Evolutionary conservation across 2,329 filamentous ascomycete genomes (phyloP).

Genomic region (Knufia petricola): DNA sequence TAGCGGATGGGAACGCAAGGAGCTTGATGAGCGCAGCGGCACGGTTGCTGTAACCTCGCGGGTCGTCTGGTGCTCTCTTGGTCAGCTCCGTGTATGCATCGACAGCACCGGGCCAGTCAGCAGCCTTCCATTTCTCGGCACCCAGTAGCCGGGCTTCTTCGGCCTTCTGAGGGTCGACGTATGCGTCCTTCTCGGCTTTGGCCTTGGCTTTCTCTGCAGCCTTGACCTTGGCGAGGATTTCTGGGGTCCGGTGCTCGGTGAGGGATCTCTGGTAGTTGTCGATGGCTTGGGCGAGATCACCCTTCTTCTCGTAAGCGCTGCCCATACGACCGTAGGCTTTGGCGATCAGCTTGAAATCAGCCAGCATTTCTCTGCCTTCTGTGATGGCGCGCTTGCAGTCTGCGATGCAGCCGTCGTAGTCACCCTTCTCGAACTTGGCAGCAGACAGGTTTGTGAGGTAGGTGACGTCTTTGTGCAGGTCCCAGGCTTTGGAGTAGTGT

Average conservation of each 20-base stretch:
- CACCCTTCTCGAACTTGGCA: conserved; percentile 91
- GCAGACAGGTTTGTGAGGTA: conserved; percentile 96
- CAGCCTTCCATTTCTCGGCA: conserved; percentile 94
- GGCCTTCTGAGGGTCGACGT: conserved; percentile 82
- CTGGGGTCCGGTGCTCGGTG: conserved; percentile 92
- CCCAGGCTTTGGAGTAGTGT: conserved; percentile 94
- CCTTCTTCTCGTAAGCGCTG: conserved; percentile 82
- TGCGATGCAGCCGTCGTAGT: conserved; percentile 79
- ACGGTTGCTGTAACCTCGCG: conserved; percentile 92
- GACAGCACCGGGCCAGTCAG: conserved; percentile 89
- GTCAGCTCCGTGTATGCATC: conserved; percentile 94
- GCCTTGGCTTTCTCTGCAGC: conserved; percentile 78
- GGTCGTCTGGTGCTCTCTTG: conserved; percentile 86
- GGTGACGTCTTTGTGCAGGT: conserved; percentile 87
- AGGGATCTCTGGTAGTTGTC: conserved; percentile 88
- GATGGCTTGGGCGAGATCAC: conserved; percentile 68
- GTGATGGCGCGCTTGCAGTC: conserved; percentile 79
- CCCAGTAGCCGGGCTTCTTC: conserved; percentile 92
- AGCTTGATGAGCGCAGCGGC: conserved; percentile 95
- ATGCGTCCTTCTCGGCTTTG: conserved; percentile 64
- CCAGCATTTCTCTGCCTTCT: conserved; percentile 77
- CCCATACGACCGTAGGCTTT: conserved; percentile 88
- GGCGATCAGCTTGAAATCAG: conserved; percentile 96
- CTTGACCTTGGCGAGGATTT: conserved; percentile 86
- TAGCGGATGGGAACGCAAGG: conserved; percentile 85